Conservation (phyloP, 2,329 filamentous ascomycete species). For the Aspergillus japonicus region DNA sequence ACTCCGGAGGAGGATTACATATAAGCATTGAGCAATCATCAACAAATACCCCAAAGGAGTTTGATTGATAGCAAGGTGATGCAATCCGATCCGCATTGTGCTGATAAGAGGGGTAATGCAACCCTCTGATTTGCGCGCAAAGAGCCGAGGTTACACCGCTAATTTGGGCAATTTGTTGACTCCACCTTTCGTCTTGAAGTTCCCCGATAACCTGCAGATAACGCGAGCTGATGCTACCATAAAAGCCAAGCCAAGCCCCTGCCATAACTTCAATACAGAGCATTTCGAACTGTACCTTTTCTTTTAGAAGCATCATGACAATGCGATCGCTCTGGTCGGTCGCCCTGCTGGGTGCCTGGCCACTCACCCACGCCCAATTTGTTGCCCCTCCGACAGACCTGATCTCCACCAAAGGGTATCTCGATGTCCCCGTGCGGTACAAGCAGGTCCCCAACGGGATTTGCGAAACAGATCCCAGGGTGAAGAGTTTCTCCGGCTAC, state of each 20-base stretch:
- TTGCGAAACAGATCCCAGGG: conserved; percentile 7
- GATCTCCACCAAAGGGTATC: conserved; percentile 5
- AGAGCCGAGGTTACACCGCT: neutral
- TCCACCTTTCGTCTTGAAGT: no score
- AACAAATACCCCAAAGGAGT: neutral
- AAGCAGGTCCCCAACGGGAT: conserved; percentile 9
- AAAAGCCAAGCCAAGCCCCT: neutral
- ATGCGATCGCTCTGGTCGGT: neutral
- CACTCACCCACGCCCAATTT: conserved; percentile 1
- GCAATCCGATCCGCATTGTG: neutral
- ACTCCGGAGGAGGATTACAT: neutral
- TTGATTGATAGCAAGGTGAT: neutral
- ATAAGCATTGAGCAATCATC: neutral
- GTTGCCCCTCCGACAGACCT: conserved; percentile 2
- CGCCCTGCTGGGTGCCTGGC: neutral
- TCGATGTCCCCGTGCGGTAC: conserved; percentile 10
- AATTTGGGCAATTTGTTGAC: neutral
- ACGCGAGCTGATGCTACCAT: neutral
- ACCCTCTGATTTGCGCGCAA: neutral
- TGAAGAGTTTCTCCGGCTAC: conserved; percentile 11
- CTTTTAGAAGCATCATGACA: neutral
- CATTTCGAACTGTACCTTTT: neutral
- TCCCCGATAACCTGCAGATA: neutral
- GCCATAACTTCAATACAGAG: no score
- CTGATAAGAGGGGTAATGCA: neutral